These are phyloP conservation scores for Mitragyna speciosa DNA, from an alignment of 257 asterid genomes.

Conservation along the genomic window DNA sequence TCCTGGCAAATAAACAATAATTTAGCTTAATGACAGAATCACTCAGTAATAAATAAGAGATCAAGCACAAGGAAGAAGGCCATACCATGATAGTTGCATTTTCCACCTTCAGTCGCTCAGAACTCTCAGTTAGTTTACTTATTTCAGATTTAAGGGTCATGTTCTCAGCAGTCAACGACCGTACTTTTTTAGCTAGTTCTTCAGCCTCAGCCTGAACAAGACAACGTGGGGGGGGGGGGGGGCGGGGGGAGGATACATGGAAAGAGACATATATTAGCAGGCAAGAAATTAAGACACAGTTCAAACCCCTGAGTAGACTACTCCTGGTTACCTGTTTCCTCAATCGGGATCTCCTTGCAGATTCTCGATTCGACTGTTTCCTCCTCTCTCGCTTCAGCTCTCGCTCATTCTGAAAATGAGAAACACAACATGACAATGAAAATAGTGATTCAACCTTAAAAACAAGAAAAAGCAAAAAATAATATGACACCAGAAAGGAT, in stretches of 20 bases:
- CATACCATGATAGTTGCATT: slow-evolving; percentile 65
- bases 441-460: background rate
- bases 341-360: slow-evolving; percentile 96
- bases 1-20: slow-evolving; percentile 43
- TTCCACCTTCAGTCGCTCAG: slow-evolving; percentile 70
- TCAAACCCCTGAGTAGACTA: background rate
- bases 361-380: slow-evolving; percentile 97
- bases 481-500: background rate
- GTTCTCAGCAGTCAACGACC: slow-evolving; percentile 64
- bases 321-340: slow-evolving; percentile 74
- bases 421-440: background rate
- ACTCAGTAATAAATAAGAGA: background rate
- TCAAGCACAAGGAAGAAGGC: background rate
- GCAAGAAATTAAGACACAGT: background rate
- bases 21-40: background rate
- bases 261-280: background rate
- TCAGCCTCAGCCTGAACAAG: slow-evolving; percentile 80
- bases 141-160: slow-evolving; percentile 73
- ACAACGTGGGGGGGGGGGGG: background rate
- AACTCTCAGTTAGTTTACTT: slow-evolving; percentile 49
- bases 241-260: background rate
- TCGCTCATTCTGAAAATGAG: slow-evolving; percentile 60
- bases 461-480: background rate
- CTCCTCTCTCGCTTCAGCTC: slow-evolving; percentile 90
- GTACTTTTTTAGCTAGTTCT: slow-evolving; percentile 78